A percentile compares a stretch with the other conserved stretches of the same genome.
These are phyloP conservation scores for Phytophthora agathidicida DNA, from an alignment of 352 stramenopile genomes.

Conservation along the genomic window DNA sequence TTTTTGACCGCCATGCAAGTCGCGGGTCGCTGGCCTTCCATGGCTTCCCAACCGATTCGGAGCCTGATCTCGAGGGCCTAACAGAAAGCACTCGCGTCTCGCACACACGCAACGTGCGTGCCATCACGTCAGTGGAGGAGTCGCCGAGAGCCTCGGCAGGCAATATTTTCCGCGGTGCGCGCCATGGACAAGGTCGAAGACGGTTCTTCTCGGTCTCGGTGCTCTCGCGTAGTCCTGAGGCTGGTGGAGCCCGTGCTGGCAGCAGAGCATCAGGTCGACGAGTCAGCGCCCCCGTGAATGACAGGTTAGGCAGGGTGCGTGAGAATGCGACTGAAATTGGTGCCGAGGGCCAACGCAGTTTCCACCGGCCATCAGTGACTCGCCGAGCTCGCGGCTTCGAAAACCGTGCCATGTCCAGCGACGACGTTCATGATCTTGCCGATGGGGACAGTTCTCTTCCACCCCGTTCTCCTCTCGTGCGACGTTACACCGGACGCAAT, in stretches of 20 bases:
- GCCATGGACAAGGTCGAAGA: conserved; percentile 52
- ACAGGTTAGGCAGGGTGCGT: no score
- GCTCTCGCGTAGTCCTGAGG: conserved; percentile 6
- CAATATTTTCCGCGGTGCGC: conserved; percentile 71
- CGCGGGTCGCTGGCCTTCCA: conserved; percentile 87
- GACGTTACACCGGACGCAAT: conserved; percentile 43
- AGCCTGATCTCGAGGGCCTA: conserved; percentile 20
- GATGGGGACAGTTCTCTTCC: conserved; percentile 18
- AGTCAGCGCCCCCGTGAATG: no score
- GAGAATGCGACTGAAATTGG: conserved; percentile 19
- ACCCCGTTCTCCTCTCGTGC: conserved; percentile 44
- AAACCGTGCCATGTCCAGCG: conserved; percentile 39
- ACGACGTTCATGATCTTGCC: conserved; percentile 25
- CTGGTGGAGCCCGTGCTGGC: neutral
- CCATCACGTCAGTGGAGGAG: conserved; percentile 24
- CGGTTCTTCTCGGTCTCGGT: conserved; percentile 59
- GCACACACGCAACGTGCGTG: conserved; percentile 8
- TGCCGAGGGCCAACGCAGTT: conserved; percentile 24
- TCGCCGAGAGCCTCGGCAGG: conserved; percentile 46
- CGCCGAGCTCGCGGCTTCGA: conserved; percentile 31
- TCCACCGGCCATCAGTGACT: conserved; percentile 16
- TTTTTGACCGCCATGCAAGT: conserved; percentile 86
- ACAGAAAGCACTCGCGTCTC: conserved; percentile 1
- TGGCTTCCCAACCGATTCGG: conserved; percentile 38
- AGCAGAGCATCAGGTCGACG: neutral